Base-by-base conservation (phyloP, 2,329 filamentous ascomycete species). In the Colletotrichum sp. region DNA sequence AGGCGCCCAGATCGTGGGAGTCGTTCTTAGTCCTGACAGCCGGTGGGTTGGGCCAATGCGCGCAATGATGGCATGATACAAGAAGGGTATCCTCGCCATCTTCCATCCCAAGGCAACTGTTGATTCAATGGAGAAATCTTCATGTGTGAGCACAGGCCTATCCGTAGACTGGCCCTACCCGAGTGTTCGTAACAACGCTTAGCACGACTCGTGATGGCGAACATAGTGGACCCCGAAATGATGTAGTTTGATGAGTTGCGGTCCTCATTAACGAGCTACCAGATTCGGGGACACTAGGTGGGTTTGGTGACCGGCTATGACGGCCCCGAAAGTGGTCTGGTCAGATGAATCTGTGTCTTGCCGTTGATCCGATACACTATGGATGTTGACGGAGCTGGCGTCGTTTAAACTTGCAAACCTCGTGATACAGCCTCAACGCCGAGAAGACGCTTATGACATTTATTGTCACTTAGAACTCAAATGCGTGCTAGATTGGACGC, bases 91-190 rank as follows among this genome's bases (percentile, higher is more conserved):
- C 18, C 39, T 49, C 9, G 5, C 39, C 18, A 10, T n/a, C 18
- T n/a, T 49, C 18, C 2, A n/a, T 49, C 0, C 5, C 9, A 49
- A n/a, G 18, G 6, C 18, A 12, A 0, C 3, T n/a, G 0, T 12
- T 49, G 39, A 21, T n/a, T 6, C 7, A 5, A 1, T 4, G 39
- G 9, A n/a, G 39, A 49, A 49, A 21, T n/a, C 18, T 0, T n/a
- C 18, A 49, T 21, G 18, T 0, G 1, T n/a, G 39, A 21, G 18
- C 5, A 49, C 39, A 49, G 18, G 18, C 3, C 39, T 6, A 12
- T 49, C 6, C 18, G 9, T n/a, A 49, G 18, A 49, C 3, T 49
- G 5, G 18, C 3, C 18, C 9, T n/a, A 12, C 8, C 39, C 18
- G 9, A 49, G 18, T 21, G 0, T 21, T 12, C 39, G 39, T 21